Base-by-base conservation (phyloP, 1,139 yeast genomes). In the Geotrichum europaeum region DNA sequence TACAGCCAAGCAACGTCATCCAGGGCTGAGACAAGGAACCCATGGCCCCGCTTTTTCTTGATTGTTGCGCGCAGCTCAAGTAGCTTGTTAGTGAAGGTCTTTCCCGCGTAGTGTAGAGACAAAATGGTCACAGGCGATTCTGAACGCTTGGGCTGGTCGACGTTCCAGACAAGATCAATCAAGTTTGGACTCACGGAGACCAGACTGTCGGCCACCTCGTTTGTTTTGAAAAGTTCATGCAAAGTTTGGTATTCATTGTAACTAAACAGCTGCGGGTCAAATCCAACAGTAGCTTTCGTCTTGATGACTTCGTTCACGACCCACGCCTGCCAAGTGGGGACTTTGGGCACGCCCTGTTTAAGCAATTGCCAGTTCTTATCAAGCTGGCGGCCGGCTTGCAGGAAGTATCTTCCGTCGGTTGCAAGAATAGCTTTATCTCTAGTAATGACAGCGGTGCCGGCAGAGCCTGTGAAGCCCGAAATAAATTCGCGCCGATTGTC, bases 1-100 rank as follows among this genome's bases (percentile, higher is more conserved):
- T 91, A 81, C 60, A 91, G 76, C 98, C 97, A 92, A 7, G 97
- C 96, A 64, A 92, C 83, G 69, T 94, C 97, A 75, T 94, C 99
- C 63, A 90, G 76, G 0, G 96, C 87, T 52, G 86, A 81, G 10
- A 90, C 78, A 9, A 89, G 82, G 65, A 89, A 72, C 1, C 77
- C 79, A 36, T 69, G 66, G 9, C 77, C 81, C 62, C 77, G 75
- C 51, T 78, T 77, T 34, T 78, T 73, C 47, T 75, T 75, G 57
- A 84, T 73, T 15, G 71, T 68, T n/a, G 73, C 69, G 40, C 80
- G 74, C 28, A 87, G 76, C 59, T 78, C 78, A 6, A 70, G 70
- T 51, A 87, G 69, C 68, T 82, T 82, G 12, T 73, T 73, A 24
- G 64, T 66, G 13, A 78, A 73, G 2, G 75, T 63, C 63, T 69